A percentile compares a stretch with the other conserved stretches of the same genome.
These are phyloP conservation scores for Chlamydomonas incerta DNA, from an alignment of 139 green algal species.

Conservation along the genomic window DNA sequence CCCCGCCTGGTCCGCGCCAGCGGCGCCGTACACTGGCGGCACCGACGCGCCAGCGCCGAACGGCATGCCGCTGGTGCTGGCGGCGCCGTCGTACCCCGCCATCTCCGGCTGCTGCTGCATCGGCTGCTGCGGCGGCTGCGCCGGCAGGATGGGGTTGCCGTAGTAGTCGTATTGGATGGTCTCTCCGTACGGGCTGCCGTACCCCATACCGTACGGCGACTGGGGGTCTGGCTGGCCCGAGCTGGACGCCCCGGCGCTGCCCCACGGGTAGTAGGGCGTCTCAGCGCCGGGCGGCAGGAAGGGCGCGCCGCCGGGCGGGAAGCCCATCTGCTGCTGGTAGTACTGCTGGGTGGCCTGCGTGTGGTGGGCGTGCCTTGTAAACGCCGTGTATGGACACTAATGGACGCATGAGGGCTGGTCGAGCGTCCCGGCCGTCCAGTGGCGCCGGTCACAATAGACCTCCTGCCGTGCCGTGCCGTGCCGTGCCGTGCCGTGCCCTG, in stretches of 20 bases:
- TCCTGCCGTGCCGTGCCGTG: no score
- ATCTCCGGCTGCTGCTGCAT: neutral
- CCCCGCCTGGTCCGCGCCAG: neutral
- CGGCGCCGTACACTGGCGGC: slow-evolving; percentile 19
- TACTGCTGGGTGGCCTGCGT: neutral
- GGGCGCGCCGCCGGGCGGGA: neutral
- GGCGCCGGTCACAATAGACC: no score
- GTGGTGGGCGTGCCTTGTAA: no score
- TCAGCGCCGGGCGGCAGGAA: slow-evolving; percentile 18
- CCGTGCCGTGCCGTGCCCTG: no score
- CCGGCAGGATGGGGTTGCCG: slow-evolving; percentile 46
- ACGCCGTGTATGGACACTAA: no score
- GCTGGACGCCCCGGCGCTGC: no score
- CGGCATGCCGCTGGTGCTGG: neutral
- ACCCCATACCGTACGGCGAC: neutral
- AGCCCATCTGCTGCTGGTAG: neutral
- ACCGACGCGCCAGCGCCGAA: slow-evolving; percentile 19
- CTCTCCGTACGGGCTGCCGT: neutral
- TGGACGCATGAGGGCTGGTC: no score
- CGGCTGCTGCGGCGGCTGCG: slow-evolving; percentile 33
- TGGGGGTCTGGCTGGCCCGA: neutral
- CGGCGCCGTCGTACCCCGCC: neutral
- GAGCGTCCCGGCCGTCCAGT: no score
- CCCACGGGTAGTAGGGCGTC: slow-evolving; percentile 41
- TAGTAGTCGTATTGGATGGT: slow-evolving; percentile 50